Base-by-base conservation (phyloP, 176 grass and related monocot species). In the Avena sativa region DNA sequence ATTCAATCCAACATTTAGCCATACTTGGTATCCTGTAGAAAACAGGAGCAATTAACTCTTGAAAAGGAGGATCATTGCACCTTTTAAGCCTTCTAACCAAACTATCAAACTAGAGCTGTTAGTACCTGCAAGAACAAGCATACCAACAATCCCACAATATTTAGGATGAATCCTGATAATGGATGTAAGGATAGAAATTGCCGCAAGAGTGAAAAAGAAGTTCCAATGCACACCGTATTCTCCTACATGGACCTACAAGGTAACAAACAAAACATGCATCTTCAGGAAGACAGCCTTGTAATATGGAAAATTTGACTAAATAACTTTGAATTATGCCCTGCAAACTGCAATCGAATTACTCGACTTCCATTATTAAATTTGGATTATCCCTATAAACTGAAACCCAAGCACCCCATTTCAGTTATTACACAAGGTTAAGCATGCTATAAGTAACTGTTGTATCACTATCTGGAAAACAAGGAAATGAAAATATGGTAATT, bases 221-320 rank as follows among this genome's bases (percentile, higher is more conserved):
- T 98, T 98, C 96, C 92, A 98, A 51, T 98, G 96, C 53, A 95
- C 96, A 57, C 96, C 96, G 63, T 98, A 98, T 89, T 98, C 96
- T 75, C 93, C 96, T 65, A 90, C 86, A 94, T 98, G 96, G 63
- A 95, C 90, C 96, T 98, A 87, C 49, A 87, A 80, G 13, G 80
- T 83, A 85, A 57, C 30, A 90, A 76, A 73, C 25, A 40, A 20
- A 83, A 55, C 17, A 68, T 57, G 44, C 57, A 82, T 74, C 43
- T 82, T 92, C 61, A 86, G 19, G 78, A 69, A 69, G 62, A 83
- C 32, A 82, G 43, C 21, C 85, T 70, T 76, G 20, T 50, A 89
- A 86, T 61, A 74, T 72, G 16, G 79, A 79, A 77, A 44, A 16
- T 1, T 17, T 71, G 53, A n/a, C n/a, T 71, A 49, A 49, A 48